Evolutionary conservation across 2,329 filamentous ascomycete genomes (phyloP), one percentile per base, ranked within the genome.

Genomic region (Albophoma yamanashiensis): DNA sequence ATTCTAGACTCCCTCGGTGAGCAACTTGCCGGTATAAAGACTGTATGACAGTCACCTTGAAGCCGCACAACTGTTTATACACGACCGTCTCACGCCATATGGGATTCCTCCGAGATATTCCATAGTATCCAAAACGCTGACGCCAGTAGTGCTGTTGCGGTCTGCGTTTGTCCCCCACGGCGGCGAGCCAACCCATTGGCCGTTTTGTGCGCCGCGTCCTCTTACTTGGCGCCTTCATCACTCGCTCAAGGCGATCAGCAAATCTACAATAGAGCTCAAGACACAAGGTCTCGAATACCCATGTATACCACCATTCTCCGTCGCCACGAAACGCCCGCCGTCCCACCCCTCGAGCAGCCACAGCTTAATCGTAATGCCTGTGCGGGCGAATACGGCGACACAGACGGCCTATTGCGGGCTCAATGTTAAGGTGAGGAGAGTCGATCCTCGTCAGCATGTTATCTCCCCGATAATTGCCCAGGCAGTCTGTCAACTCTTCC

Each of bases 111-210:
- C 0, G 75, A 52, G 1, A 72, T 67, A 12, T 75, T 75, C 75
- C 0, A 71, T 65, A 58, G 75, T 74, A 40, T 75, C 67, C 20
- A 74, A 64, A 55, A 75, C 71, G 0, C 66, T 59, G 0, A 59
- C 45, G 1, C 64, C 73, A 1, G 67, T 64, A 0, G 75, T 76
- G 43, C 79, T 79, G 59, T 80, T 76, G 61, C 82, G 79, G 31
- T 79, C 79, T 39, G 79, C 80, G 65, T 82, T 81, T 8, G 78
- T 76, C 2, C 78, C 78, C 78, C 31, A 81, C 74, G 1, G 75
- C 70, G 1, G 78, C 77, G 62, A 81, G 27, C 27, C 27, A 31
- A 81, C 0, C 78, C 78, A 15, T 75, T 65, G 2, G 69, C 65
- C 8, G 73, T 67, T 1, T 73, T 72, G 62, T 81, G 82, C 1